These are phyloP conservation scores for Microbotryum lychnidis-dioicae DNA, from an alignment of 1,284 basidiomycete species.

Conservation along the genomic window DNA sequence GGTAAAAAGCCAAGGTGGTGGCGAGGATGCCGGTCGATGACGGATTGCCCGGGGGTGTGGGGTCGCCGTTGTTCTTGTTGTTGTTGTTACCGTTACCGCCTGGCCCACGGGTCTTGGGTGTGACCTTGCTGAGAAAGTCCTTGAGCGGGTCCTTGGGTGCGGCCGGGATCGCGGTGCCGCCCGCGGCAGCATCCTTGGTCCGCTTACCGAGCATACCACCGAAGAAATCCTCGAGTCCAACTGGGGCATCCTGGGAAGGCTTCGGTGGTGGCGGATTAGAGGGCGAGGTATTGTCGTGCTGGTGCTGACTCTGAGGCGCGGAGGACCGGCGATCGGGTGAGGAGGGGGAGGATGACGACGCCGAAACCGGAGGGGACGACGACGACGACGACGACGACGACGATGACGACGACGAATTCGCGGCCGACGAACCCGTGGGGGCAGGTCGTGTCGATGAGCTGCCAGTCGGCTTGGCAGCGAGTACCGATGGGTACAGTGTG, in stretches of 20 bases:
- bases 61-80: slow-evolving; percentile 1
- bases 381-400: background rate
- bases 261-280: slow-evolving; percentile 5
- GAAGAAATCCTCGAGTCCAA: slow-evolving; percentile 34
- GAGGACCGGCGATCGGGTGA: background rate
- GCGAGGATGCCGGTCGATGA: slow-evolving; percentile 23
- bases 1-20: slow-evolving; percentile 29
- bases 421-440: background rate
- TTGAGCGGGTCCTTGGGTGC: slow-evolving; percentile 22
- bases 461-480: too few relatives aligned
- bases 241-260: slow-evolving; percentile 1
- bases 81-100: background rate
- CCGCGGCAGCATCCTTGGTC: slow-evolving; percentile 3
- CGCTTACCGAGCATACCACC: slow-evolving; percentile 25
- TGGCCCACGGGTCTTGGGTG: slow-evolving; percentile 12
- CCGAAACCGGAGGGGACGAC: background rate
- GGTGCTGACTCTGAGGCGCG: slow-evolving; percentile 6
- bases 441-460: too few relatives aligned
- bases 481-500: too few relatives aligned
- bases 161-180: slow-evolving; percentile 15
- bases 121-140: slow-evolving; percentile 11
- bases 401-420: background rate
- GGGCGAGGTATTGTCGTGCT: too few relatives aligned
- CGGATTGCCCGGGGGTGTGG: slow-evolving; percentile 15
- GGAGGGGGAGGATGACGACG: slow-evolving; percentile 9